Evolutionary conservation across 2,329 filamentous ascomycete genomes (phyloP), one percentile per base, ranked within the genome.

Genomic region (Xylaria sp.): DNA sequence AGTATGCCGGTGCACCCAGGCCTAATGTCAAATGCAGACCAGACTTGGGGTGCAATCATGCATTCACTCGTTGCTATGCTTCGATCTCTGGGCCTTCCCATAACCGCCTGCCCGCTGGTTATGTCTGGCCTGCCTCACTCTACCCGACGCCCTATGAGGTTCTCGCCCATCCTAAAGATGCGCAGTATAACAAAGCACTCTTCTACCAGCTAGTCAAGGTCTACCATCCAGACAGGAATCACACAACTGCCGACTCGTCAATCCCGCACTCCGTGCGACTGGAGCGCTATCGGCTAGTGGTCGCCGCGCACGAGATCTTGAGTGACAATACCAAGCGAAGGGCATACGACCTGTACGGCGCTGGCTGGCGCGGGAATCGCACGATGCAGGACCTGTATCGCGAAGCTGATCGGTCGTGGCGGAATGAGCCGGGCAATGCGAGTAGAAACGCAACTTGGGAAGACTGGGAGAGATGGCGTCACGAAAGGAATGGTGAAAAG

Each of bases 121-220:
- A 75, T 67, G 54, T 60, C 34, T 89, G 88, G 88, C 87, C 88
- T 2, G 77, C 79, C 5, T 77, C 79, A 6, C 70, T 77, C 23
- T 77, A 85, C 50, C 93, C 92, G 0, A 95, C 94, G 0, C 96
- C 96, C 0, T 98, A 99, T 82, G 93, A 98, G 77, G 93, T 99
- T 78, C 90, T 98, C 76, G 85, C 87, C 69, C 76, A 80, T 63
- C 80, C 81, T 39, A 87, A 83, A 74, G 83, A 84, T 66, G 89
- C 89, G 15, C 87, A 89, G 1, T 98, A 99, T 80, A 91, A 88
- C 71, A 98, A 99, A 81, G 83, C 86, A 52, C 89, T 89, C 69
- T 99, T 94, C 85, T 96, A 97, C 81, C 88, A 95, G 77, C 88
- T 99, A 62, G 96, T 97, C 67, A 99, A 98, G 83, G 85, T 97